Evolutionary conservation across 192 early-diverging fungal species (phyloP), one percentile per base, ranked within the genome.

Genomic region (Coemansia sp.): DNA sequence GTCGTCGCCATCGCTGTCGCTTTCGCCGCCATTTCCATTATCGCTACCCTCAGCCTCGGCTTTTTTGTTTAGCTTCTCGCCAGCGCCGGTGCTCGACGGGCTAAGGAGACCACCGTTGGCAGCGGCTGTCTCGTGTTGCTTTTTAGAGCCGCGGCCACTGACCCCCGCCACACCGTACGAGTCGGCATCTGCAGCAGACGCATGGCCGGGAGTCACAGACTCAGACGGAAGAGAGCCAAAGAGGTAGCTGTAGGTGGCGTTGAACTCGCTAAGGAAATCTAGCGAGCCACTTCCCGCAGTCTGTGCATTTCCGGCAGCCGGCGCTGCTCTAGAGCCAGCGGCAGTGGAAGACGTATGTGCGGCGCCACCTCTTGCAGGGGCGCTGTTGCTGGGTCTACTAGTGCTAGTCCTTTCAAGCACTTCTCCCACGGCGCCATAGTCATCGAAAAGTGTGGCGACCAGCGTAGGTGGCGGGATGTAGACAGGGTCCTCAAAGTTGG

Each of bases 401-500:
- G 36, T 29, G 36, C 19, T 13, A 33, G 46, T 18, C 20, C 35
- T 41, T 23, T 23, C 58, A 2, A 32, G 41, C 36, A 40, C 45
- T 3, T 29, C 15, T 17, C 45, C 45, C 11, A 39, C 26, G 4
- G 36, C n/a, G 27, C 59, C 53, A 19, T 74, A 74, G 23, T 74
- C 71, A 40, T 74, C 64, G 30, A 61, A 50, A 48, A 74, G 59
- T 13, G 71, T 67, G 36, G 59, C 55, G 9, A 64, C 58, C 25
- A 74, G 54, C 14, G 71, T 74, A n/a, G 67, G 71, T 15, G 71
- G 71, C 17, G 71, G 71, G 9, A 74, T 67, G 64, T 74, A 74
- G 37, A 60, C 50, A 5, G 71, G 71, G 33, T 74, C 71, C 23
- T 74, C 71, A 47, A 67, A 74, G 51, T 51, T 26, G 1, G 71